Evolutionary conservation across 139 green algal genomes (phyloP), one percentile per base, ranked within the genome.

Genomic region (Choricystis sp.): DNA sequence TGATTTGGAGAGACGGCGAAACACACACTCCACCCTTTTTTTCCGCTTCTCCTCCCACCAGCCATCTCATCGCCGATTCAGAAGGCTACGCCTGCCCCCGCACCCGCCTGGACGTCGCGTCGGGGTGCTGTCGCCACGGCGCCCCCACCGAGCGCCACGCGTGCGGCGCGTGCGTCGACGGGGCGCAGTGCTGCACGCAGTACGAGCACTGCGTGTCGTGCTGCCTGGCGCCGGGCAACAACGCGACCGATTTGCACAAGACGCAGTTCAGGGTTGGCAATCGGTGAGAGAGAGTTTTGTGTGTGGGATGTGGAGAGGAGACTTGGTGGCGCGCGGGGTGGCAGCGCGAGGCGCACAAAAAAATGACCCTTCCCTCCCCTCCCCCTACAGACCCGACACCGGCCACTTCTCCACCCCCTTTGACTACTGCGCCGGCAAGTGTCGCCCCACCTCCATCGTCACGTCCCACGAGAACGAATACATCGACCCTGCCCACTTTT

Each of bases 121-220:
- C 40, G 40, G 40, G 40, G 9, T 52, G 40, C 40, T 52, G 40
- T n/a, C n/a, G n/a, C n/a, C n/a, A n/a, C 40, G 40, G 16, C 40
- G 16, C 40, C 40, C 9, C 40, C 40, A 16, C 40, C 40, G 9
- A 9, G 40, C 9, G 9, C 16, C 16, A 21, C 40, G 9, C 40
- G 40, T 52, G 40, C 16, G 40, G 9, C 9, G 16, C 40, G 27
- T 84, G 78, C 61, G 62, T 65, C 30, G 16, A 61, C 23, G 26
- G 62, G 0, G 75, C 79, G 68, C 66, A 63, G 23, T 85, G 79
- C 73, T 85, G 79, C 65, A 49, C 67, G 2, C 69, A 75, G 63
- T 82, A 73, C 57, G 79, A 85, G 57, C 26, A 66, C 55, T 85
- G 79, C 31, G 73, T 85, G 20, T 82, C 79, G 5, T 85, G 79